Evolutionary conservation across 441 rosid species (phyloP).

Genomic region (Eruca vesicaria): DNA sequence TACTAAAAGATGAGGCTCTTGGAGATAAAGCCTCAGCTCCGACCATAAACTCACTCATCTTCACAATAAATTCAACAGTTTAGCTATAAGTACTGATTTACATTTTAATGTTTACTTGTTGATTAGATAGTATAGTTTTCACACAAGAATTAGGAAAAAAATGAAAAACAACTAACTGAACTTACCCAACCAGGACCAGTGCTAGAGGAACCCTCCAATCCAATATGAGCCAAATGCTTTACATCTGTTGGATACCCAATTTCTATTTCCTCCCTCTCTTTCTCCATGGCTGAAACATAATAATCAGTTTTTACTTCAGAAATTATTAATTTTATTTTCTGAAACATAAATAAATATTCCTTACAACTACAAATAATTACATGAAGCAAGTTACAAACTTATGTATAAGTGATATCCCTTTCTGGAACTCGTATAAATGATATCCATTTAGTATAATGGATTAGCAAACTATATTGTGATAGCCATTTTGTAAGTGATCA

Average conservation of each 20-base stretch:
- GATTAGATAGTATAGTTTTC: background rate
- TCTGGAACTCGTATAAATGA: background rate
- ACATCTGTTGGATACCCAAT: conserved; percentile 77
- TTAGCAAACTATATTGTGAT: background rate
- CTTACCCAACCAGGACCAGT: conserved; percentile 61
- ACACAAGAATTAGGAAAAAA: background rate
- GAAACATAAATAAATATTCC: background rate
- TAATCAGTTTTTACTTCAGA: background rate
- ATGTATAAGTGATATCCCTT: background rate
- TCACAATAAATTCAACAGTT: conserved; percentile 15
- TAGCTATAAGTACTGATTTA: background rate
- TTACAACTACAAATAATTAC: background rate
- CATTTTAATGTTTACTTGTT: background rate
- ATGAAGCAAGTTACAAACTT: background rate
- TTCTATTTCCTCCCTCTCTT: conserved; percentile 53
- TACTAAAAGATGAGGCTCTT: conserved; percentile 33
- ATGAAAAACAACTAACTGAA: background rate
- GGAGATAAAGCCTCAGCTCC: conserved; percentile 37
- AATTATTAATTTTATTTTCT: background rate
- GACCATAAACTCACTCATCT: conserved; percentile 81
- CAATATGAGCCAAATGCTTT: conserved; percentile 71
- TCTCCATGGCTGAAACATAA: conserved; percentile 31
- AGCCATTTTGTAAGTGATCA: background rate
- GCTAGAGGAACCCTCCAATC: conserved; percentile 59
- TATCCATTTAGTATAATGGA: background rate